These are phyloP conservation scores for Eimeria praecox DNA, from an alignment of 169 alveolate species.

Conservation along the genomic window DNA sequence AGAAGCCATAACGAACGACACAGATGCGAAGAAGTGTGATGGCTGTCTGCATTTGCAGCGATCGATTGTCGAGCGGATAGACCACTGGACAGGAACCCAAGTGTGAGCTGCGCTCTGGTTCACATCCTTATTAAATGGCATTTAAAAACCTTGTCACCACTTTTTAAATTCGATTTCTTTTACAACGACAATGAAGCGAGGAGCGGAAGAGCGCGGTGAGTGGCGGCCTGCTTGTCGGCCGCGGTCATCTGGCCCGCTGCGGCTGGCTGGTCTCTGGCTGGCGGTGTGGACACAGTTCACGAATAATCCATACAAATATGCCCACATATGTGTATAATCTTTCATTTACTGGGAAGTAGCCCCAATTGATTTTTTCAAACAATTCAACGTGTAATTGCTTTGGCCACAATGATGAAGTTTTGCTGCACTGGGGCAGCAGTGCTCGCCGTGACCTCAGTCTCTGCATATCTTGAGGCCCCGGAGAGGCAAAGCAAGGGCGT, in stretches of 20 bases:
- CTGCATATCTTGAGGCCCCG: background rate
- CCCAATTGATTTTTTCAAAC: background rate
- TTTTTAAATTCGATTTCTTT: background rate
- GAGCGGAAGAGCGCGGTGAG: background rate
- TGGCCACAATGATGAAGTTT: background rate
- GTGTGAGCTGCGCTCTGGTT: background rate
- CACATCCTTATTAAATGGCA: background rate
- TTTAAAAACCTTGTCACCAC: background rate
- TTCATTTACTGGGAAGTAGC: background rate
- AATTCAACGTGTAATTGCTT: background rate
- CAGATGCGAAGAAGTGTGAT: background rate
- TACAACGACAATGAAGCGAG: background rate
- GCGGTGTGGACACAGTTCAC: background rate
- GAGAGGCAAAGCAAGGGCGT: background rate
- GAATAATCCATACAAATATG: background rate
- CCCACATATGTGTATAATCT: background rate
- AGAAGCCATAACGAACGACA: background rate
- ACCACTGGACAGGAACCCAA: background rate
- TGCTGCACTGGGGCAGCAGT: slow-evolving; percentile 11
- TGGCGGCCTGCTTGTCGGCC: background rate
- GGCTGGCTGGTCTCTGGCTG: background rate
- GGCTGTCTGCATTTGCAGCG: background rate
- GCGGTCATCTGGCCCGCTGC: background rate
- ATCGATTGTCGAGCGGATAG: background rate
- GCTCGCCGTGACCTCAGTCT: slow-evolving; percentile 5